These are phyloP conservation scores for Fusarium acutatum DNA, from an alignment of 2,329 filamentous ascomycete genomes.

Conservation along the genomic window DNA sequence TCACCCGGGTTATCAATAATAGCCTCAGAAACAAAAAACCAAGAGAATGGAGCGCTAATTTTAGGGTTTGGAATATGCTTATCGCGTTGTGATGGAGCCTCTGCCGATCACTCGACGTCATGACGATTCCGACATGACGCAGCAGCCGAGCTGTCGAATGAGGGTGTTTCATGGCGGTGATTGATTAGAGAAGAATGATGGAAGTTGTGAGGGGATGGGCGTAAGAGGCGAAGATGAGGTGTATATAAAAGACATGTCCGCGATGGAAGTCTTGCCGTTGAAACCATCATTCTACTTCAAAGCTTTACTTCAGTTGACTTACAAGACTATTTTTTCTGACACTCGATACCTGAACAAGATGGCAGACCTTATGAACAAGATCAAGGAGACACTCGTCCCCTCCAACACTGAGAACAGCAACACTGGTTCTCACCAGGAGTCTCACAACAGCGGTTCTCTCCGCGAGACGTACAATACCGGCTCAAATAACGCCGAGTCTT, in stretches of 20 bases:
- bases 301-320: neutral
- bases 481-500: neutral
- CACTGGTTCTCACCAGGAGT: neutral
- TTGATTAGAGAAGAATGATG: slow-evolving; percentile 12
- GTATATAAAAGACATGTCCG: neutral
- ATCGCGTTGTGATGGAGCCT: slow-evolving; percentile 14
- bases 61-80: slow-evolving; percentile 35
- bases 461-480: neutral
- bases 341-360: neutral
- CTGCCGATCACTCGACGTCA: slow-evolving; percentile 31
- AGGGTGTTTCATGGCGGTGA: neutral
- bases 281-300: accelerated
- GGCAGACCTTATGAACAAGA: slow-evolving; percentile 30
- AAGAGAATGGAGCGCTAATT: neutral
- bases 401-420: neutral
- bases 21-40: slow-evolving; percentile 6
- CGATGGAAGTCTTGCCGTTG: neutral
- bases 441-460: neutral
- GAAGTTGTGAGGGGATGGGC: neutral
- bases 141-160: slow-evolving; percentile 5
- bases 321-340: neutral
- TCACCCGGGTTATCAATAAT: neutral
- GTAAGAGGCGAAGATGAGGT: neutral
- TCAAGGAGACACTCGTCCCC: slow-evolving; percentile 30
- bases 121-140: slow-evolving; percentile 24